A percentile compares a stretch with the other conserved stretches of the same genome.
Evolutionary conservation across 345 rosid species (phyloP).

Genomic region (Corchorus capsularis): DNA sequence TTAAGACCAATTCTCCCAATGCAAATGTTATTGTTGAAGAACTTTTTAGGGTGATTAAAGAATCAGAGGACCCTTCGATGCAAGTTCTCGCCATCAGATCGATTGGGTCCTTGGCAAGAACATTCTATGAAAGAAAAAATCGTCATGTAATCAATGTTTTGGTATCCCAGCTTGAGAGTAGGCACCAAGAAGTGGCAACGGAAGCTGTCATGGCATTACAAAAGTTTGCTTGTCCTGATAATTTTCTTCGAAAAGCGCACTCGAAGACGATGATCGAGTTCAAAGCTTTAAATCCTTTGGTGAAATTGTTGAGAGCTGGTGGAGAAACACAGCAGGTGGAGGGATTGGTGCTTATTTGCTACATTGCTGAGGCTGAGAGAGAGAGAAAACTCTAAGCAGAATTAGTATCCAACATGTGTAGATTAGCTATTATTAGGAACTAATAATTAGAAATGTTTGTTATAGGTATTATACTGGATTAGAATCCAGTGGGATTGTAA

Average conservation of each 20-base stretch:
- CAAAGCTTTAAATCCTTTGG: slow-evolving; percentile 44
- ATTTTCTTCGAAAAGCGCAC: slow-evolving; percentile 57
- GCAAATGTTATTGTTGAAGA: slow-evolving; percentile 83
- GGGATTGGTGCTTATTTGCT: slow-evolving; percentile 61
- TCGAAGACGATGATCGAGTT: slow-evolving; percentile 65
- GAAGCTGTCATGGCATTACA: slow-evolving; percentile 64
- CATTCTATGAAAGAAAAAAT: slow-evolving; percentile 70
- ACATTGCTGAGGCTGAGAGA: not conserved
- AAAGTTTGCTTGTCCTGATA: slow-evolving; percentile 61
- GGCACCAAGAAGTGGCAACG: slow-evolving; percentile 52
- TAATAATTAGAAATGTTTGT: no score
- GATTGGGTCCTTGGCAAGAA: slow-evolving; percentile 80
- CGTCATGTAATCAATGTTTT: slow-evolving; percentile 54
- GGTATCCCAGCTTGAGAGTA: slow-evolving; percentile 51
- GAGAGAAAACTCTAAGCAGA: no score
- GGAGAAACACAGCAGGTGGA: slow-evolving; percentile 54
- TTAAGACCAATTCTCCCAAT: slow-evolving; percentile 72
- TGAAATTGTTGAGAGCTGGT: slow-evolving; percentile 57
- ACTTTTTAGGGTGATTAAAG: slow-evolving; percentile 52
- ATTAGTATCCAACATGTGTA: no score
- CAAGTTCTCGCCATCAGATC: slow-evolving; percentile 65
- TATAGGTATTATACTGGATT: no score
- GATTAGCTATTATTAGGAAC: no score
- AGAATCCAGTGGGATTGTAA: no score
- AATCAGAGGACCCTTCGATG: slow-evolving; percentile 34